Evolutionary conservation across 2,329 filamentous ascomycete genomes (phyloP).

Genomic region (Arthrinium puccinioides): DNA sequence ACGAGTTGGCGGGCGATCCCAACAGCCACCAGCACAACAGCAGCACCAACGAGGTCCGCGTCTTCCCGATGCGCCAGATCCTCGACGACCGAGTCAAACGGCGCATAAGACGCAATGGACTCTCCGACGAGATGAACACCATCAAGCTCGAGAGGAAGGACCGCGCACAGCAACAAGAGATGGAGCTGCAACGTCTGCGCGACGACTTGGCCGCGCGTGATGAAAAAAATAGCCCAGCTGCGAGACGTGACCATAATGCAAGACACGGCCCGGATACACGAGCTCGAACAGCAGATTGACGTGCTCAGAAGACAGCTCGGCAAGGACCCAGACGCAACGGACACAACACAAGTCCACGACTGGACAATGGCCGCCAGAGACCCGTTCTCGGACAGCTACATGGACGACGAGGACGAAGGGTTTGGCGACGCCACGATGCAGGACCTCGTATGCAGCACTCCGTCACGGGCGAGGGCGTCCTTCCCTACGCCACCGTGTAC

Average conservation of each 20-base stretch:
- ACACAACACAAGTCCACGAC: conserved; percentile 24
- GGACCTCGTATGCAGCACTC: conserved; percentile 45
- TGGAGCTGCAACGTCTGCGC: conserved; percentile 42
- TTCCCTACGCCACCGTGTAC: conserved; percentile 51
- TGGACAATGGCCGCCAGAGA: conserved; percentile 46
- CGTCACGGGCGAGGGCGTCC: conserved; percentile 26
- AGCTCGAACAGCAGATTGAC: conserved; percentile 28
- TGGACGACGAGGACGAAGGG: conserved; percentile 24
- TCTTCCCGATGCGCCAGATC: conserved; percentile 21
- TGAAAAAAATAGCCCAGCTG: conserved; percentile 44
- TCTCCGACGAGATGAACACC: conserved; percentile 52
- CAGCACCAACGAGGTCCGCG: conserved; percentile 33
- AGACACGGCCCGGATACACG: conserved; percentile 34
- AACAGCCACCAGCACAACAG: conserved; percentile 6
- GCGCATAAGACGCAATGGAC: conserved; percentile 45
- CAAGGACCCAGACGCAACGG: conserved; percentile 6
- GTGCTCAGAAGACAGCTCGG: conserved; percentile 22
- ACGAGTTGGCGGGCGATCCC: conserved; percentile 12
- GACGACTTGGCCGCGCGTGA: conserved; percentile 42
- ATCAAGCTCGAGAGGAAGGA: conserved; percentile 40
- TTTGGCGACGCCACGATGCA: conserved; percentile 46
- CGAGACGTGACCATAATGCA: conserved; percentile 41
- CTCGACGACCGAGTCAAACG: conserved; percentile 46
- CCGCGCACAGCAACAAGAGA: conserved; percentile 28
- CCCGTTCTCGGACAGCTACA: conserved; percentile 35